phyloP scores from a whole-genome alignment of 345 rosid species.

The Ricinus communis region DNA sequence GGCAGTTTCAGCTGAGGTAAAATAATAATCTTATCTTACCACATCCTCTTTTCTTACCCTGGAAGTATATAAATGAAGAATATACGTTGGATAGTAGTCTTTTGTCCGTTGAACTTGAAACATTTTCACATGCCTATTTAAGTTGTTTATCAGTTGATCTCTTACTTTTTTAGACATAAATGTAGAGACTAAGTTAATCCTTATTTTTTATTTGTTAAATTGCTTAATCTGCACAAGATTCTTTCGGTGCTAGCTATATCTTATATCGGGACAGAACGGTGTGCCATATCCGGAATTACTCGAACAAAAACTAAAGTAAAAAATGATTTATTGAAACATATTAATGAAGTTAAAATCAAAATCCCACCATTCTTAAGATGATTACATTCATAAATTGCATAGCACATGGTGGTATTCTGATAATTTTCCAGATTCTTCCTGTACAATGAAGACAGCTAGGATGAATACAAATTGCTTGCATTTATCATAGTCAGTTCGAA shows the following conservation, averaged over 20 bases:
- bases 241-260: not conserved
- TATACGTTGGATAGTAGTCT: not conserved
- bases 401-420: not conserved
- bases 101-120: not conserved
- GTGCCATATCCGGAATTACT: not conserved
- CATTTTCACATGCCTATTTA: not conserved
- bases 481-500: not conserved
- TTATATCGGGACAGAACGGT: not conserved
- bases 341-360: not conserved
- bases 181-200: not conserved
- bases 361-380: not conserved
- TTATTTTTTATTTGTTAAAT: not conserved
- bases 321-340: not conserved
- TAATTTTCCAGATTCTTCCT: not conserved
- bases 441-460: not conserved
- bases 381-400: not conserved
- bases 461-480: not conserved
- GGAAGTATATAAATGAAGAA: not conserved
- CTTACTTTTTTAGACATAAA: not conserved
- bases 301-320: not conserved
- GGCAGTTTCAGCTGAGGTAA: conserved; percentile 98
- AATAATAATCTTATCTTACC: not conserved
- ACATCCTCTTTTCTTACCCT: conserved; percentile 6
- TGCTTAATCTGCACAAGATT: not conserved
- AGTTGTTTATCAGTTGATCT: not conserved